phyloP scores from a whole-genome alignment of 371 early-diverging fungal genomes.

The Rhizopus sp. region DNA sequence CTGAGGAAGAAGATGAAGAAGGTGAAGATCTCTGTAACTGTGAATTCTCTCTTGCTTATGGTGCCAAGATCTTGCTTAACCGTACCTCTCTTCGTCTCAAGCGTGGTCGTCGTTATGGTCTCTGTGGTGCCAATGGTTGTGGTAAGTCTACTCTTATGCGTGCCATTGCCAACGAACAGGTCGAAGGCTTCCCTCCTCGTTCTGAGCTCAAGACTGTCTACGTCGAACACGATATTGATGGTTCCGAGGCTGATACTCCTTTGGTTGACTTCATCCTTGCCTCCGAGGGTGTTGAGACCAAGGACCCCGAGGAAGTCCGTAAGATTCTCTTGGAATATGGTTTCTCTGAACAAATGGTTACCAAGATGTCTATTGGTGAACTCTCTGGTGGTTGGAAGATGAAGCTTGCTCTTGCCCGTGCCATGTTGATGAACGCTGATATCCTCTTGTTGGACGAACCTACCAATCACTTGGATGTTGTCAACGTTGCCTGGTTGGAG shows the following conservation, averaged over 20 bases:
- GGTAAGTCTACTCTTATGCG: conserved; percentile 92
- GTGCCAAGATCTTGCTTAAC: conserved; percentile 82
- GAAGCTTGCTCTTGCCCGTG: conserved; percentile 83
- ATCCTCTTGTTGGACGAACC: conserved; percentile 90
- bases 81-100: conserved; percentile 73
- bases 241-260: conserved; percentile 65
- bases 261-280: conserved; percentile 68
- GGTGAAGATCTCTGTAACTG: conserved; percentile 80
- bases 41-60: conserved; percentile 81
- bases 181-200: conserved; percentile 79
- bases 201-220: conserved; percentile 70
- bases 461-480: conserved; percentile 89
- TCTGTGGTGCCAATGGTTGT: conserved; percentile 84
- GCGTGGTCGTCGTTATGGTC: conserved; percentile 79
- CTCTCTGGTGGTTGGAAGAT: conserved; percentile 92
- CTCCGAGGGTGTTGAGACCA: conserved; percentile 57
- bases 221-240: conserved; percentile 80
- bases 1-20: conserved; percentile 66
- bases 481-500: conserved; percentile 82
- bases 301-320: conserved; percentile 53
- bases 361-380: conserved; percentile 63
- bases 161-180: conserved; percentile 71
- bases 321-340: conserved; percentile 65
- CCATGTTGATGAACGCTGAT: conserved; percentile 83
- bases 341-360: conserved; percentile 69